A percentile compares a stretch with the other conserved stretches of the same genome.
phyloP scores from a whole-genome alignment of 345 rosid species.

The rapeseed (Brassica napus) region DNA sequence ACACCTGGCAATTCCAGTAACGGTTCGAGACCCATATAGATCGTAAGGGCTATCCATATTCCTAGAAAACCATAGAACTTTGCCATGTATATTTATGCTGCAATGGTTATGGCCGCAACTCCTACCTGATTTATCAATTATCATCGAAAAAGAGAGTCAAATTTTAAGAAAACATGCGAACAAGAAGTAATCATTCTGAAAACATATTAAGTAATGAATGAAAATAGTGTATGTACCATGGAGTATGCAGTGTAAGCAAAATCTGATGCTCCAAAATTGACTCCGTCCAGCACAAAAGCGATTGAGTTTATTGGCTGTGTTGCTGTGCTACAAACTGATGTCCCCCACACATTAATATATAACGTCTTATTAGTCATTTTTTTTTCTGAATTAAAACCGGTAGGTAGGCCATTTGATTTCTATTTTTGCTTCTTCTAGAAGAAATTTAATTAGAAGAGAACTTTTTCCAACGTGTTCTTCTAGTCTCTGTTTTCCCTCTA shows the following conservation, averaged over 20 bases:
- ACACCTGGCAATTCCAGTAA: conserved; percentile 91
- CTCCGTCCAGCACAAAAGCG: conserved; percentile 91
- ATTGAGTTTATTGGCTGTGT: conserved; percentile 91
- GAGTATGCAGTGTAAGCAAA: conserved; percentile 89
- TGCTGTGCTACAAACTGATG: conserved; percentile 89
- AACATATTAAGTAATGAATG: not conserved
- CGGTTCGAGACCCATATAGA: conserved; percentile 79
- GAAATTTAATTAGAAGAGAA: not conserved
- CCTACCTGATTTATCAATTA: conserved; percentile 49
- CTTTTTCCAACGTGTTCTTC: not conserved
- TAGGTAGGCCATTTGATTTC: not conserved
- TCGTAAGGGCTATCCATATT: conserved; percentile 82
- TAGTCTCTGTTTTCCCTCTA: not conserved
- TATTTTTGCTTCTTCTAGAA: too few relatives aligned
- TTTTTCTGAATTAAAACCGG: not conserved
- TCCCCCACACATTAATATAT: not conserved
- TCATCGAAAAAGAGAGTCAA: not conserved
- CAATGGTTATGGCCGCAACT: conserved; percentile 66
- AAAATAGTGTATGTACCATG: conserved; percentile 46
- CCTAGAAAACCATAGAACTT: conserved; percentile 74
- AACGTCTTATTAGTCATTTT: not conserved
- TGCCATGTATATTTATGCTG: conserved; percentile 53
- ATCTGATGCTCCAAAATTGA: conserved; percentile 95
- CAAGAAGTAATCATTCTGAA: not conserved
- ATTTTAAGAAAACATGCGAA: not conserved